These are phyloP conservation scores for Chalciporus piperatus DNA, from an alignment of 768 basidiomycete genomes.

Conservation along the genomic window DNA sequence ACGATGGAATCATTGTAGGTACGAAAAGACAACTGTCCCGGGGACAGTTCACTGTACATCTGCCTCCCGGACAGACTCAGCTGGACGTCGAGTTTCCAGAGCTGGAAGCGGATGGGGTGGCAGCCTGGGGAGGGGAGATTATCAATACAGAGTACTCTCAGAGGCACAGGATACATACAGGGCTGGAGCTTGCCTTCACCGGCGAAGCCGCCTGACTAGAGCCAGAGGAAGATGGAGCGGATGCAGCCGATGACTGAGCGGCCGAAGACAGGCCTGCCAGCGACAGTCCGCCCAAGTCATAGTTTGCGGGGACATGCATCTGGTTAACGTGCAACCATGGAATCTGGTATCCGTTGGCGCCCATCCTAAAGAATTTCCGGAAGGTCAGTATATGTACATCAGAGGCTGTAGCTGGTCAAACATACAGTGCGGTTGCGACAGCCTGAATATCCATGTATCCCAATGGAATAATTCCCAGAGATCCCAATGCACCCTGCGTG, in stretches of 20 bases:
- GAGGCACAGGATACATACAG: not conserved
- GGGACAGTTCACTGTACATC: not conserved
- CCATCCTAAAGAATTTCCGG: slow-evolving; percentile 33
- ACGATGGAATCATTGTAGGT: not conserved
- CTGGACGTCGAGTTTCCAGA: slow-evolving; percentile 7
- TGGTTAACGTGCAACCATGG: slow-evolving; percentile 66
- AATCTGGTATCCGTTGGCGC: slow-evolving; percentile 54
- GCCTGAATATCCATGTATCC: slow-evolving; percentile 53
- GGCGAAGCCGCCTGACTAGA: not conserved
- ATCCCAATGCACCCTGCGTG: slow-evolving; percentile 53
- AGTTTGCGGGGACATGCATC: slow-evolving; percentile 49
- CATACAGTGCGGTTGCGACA: slow-evolving; percentile 42
- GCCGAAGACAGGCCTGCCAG: slow-evolving; percentile 17
- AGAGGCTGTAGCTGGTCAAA: not conserved
- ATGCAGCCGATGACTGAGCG: slow-evolving; percentile 11
- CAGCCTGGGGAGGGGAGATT: not conserved
- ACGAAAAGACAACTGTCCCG: no score
- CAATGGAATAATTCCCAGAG: slow-evolving; percentile 56
- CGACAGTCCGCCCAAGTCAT: slow-evolving; percentile 26
- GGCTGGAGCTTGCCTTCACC: not conserved
- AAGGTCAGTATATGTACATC: not conserved
- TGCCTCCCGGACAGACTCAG: not conserved
- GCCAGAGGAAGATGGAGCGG: not conserved
- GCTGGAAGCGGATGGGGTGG: not conserved
- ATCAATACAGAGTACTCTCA: no score